Evolutionary conservation across 257 asterid genomes (phyloP).

Genomic region (Solanum lycopersicoides): DNA sequence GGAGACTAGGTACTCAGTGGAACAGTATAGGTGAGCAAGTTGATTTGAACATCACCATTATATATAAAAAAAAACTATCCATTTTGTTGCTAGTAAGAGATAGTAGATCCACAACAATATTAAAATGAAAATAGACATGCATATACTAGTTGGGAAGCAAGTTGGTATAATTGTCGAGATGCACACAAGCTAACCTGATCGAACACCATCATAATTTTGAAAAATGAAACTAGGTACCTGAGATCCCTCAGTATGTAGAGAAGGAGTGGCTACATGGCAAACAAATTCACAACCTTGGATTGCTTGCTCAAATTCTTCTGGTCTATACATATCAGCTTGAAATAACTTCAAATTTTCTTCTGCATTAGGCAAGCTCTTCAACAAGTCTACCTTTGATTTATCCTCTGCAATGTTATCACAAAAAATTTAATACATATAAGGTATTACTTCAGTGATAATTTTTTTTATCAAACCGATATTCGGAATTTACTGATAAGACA

Average conservation of each 20-base stretch:
- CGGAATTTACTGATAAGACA: no score
- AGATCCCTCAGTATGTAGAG: neutral
- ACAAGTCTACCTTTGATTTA: constrained; percentile 4
- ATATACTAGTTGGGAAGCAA: neutral
- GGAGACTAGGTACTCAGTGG: neutral
- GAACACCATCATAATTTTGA: neutral
- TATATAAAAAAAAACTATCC: no score
- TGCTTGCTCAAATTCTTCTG: constrained; percentile 14
- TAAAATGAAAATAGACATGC: no score
- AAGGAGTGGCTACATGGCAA: constrained; percentile 15
- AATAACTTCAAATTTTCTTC: constrained; percentile 13
- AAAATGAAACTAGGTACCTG: neutral
- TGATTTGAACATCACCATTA: no score
- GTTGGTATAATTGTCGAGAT: neutral
- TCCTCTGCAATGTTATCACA: constrained; percentile 12
- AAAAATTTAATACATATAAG: no score
- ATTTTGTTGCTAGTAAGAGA: no score
- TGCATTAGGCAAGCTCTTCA: constrained; percentile 15
- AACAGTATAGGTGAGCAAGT: no score
- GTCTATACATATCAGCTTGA: constrained; percentile 18
- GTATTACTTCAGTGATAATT: no score
- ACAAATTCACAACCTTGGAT: constrained; percentile 18
- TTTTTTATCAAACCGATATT: no score
- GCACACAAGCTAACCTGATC: neutral
- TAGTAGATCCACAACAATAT: no score